Evolutionary conservation across 495 filamentous ascomycete genomes (phyloP), one percentile per base, ranked within the genome.

Genomic region (Echria macrotheca): DNA sequence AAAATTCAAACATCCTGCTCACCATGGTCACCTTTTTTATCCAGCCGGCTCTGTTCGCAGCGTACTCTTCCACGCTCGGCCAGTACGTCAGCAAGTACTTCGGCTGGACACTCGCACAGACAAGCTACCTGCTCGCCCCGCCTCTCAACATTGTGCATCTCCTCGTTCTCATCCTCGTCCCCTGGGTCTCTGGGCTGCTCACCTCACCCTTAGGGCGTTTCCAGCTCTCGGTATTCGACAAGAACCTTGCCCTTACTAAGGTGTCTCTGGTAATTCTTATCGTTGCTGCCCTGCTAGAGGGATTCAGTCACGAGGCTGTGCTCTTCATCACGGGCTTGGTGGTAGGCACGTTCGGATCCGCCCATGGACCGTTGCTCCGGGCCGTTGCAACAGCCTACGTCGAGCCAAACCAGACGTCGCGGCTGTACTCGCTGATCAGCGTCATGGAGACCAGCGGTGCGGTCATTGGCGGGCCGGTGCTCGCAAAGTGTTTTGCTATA

Each of bases 11-110:
- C 24, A 37, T 63, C 15, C 1, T 47, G 2, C 36, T 56, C 9
- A 39, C 53, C 8, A 61, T 80, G 19, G 52, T 68, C 2, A 68
- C 69, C 4, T 81, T 80, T 44, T 49, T 79, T n/a, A 66, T 78
- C 28, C 75, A 77, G 35, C 55, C 58, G 47, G 67, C 72, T 0
- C 60, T 79, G 44, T 71, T 72, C 26, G 68, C 74, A 1, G 73
- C 71, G n/a, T 73, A 73, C 21, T 64, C 72, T 2, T 68, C 69
- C 52, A 59, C 53, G 44, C 58, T 83, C 12, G 55, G 73, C 4
- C 79, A 82, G 53, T 81, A 82, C 54, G 71, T 79, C 17, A 81
- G 77, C 44, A 75, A 69, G 2, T 69, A 78, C 28, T 84, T 80
- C 53, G 63, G 67, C 9, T 75, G 76, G 71, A 75, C 68, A 3